These are phyloP conservation scores for Globisporangium orthogonon DNA, from an alignment of 352 stramenopile species.

Conservation along the genomic window DNA sequence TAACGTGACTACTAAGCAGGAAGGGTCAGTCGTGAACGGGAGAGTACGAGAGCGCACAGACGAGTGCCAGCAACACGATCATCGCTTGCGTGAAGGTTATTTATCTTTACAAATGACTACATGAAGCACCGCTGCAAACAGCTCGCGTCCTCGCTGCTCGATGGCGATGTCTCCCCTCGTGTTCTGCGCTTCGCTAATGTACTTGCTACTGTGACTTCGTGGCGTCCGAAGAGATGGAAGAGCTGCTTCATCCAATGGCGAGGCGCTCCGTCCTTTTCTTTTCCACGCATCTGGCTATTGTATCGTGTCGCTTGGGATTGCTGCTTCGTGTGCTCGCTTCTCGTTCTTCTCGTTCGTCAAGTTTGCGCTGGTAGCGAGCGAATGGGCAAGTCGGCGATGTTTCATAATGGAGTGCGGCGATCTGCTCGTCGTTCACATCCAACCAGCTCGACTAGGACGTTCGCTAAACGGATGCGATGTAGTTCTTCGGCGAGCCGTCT, in stretches of 20 bases:
- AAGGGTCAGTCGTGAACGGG: no score
- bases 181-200: background rate
- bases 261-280: background rate
- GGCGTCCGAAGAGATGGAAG: no score
- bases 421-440: no score
- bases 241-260: no score
- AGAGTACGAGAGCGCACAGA: no score
- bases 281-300: background rate
- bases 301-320: background rate
- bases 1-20: no score
- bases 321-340: background rate
- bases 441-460: no score
- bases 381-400: no score
- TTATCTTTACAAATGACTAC: slow-evolving; percentile 1
- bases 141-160: background rate
- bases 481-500: slow-evolving; percentile 75
- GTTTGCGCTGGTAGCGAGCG: no score
- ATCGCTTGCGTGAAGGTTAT: background rate
- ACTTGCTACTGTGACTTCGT: background rate
- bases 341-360: no score
- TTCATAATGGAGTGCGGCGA: no score
- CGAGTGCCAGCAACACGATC: no score
- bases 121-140: background rate
- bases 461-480: slow-evolving; percentile 67
- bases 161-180: background rate